Conservation (phyloP, 1,284 basidiomycete species). For the Leccinum pachyderme region DNA sequence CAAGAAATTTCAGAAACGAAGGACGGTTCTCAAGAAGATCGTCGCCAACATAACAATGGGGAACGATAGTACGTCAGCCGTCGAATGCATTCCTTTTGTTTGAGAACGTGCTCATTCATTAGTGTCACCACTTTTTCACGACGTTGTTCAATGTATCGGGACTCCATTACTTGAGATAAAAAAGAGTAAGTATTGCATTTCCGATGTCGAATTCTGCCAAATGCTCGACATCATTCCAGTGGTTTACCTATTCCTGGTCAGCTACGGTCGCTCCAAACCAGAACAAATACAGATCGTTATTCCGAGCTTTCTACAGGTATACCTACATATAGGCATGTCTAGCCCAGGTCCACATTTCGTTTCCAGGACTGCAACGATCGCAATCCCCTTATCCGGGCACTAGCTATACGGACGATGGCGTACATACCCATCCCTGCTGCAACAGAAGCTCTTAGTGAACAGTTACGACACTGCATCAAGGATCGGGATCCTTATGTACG, state of each 20-base stretch:
- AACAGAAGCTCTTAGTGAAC: slow-evolving; percentile 78
- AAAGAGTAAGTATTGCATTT: slow-evolving; percentile 71
- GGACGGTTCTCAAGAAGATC: slow-evolving; percentile 92
- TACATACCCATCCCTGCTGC: slow-evolving; percentile 88
- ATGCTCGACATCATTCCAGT: slow-evolving; percentile 47
- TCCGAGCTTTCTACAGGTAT: slow-evolving; percentile 84
- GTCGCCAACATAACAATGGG: slow-evolving; percentile 97
- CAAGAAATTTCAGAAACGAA: slow-evolving; percentile 90
- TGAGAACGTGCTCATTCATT: slow-evolving; percentile 17
- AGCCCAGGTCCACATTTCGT: slow-evolving; percentile 4
- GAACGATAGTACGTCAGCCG: slow-evolving; percentile 76
- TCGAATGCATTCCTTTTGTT: slow-evolving; percentile 9
- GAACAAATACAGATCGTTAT: slow-evolving; percentile 88
- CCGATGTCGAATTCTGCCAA: background rate
- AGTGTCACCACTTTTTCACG: slow-evolving; percentile 94
- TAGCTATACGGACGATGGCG: slow-evolving; percentile 95
- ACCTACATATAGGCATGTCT: slow-evolving; percentile 10
- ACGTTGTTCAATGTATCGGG: slow-evolving; percentile 86
- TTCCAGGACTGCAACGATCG: slow-evolving; percentile 85
- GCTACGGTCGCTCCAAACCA: slow-evolving; percentile 86
- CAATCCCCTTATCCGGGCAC: slow-evolving; percentile 88
- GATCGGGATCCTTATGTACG: slow-evolving; percentile 95
- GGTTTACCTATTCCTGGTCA: slow-evolving; percentile 91
- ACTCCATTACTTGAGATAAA: slow-evolving; percentile 95
- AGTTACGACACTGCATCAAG: slow-evolving; percentile 82